These are phyloP conservation scores for Eimeria maxima DNA, from an alignment of 169 alveolate species.

Conservation along the genomic window DNA sequence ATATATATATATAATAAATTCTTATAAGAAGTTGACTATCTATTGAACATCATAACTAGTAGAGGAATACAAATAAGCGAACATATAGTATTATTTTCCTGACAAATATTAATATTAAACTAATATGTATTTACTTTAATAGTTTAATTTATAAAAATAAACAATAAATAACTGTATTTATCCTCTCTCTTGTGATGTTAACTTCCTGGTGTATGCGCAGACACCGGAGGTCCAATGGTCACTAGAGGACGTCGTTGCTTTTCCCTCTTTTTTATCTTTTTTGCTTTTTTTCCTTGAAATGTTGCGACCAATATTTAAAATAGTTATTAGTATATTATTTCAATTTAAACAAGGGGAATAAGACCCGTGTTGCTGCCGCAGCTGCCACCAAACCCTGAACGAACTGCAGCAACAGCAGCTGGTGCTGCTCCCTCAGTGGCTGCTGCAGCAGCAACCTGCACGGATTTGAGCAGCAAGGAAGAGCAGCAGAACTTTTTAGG, in stretches of 20 bases:
- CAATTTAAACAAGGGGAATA: not conserved
- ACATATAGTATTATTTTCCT: too few species aligned
- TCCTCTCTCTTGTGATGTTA: not conserved
- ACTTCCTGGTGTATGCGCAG: not conserved
- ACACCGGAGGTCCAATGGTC: constrained; percentile 9
- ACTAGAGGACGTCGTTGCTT: not conserved
- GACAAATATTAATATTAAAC: too few species aligned
- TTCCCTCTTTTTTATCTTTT: not conserved
- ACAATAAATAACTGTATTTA: too few species aligned
- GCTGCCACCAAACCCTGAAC: too few species aligned
- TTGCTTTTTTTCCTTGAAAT: not conserved
- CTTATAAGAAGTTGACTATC: too few species aligned
- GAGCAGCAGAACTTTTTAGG: not conserved
- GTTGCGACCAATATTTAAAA: not conserved
- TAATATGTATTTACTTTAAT: too few species aligned
- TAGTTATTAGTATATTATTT: not conserved
- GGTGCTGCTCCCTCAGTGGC: too few species aligned
- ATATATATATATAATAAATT: too few species aligned
- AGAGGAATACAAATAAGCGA: too few species aligned
- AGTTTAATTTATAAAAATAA: too few species aligned
- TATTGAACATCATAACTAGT: too few species aligned
- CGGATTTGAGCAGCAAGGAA: not conserved
- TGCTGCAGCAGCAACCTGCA: not conserved
- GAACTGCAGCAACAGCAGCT: too few species aligned
- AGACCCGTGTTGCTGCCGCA: not conserved